phyloP scores from a whole-genome alignment of 2,329 filamentous ascomycete genomes.

The Aspergillus quadrilineatus region DNA sequence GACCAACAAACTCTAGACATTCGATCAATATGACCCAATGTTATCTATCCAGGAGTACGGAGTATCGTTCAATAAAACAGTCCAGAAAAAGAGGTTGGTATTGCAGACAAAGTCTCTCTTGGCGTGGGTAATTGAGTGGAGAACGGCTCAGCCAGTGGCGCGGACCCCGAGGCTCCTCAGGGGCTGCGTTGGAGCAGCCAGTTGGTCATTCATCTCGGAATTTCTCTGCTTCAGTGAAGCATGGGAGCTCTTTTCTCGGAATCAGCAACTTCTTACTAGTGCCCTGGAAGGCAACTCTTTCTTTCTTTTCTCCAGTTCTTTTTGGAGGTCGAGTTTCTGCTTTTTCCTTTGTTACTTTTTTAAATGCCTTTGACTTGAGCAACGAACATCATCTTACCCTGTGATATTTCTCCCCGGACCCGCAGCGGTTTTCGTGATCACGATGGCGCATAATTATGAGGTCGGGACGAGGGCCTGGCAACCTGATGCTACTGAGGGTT shows the following conservation, averaged over 20 bases:
- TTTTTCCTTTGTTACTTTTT: constrained; percentile 20
- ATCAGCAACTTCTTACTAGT: constrained; percentile 4
- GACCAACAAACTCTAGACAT: too few relatives aligned
- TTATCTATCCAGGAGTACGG: too few relatives aligned
- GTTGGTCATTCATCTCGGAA: constrained; percentile 26
- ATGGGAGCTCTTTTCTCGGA: constrained; percentile 15
- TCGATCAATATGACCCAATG: too few relatives aligned
- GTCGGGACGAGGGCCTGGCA: constrained; percentile 98
- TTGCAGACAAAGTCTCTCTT: constrained; percentile 11
- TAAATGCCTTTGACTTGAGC: constrained; percentile 24
- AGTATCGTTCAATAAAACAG: too few relatives aligned
- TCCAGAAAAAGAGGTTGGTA: not conserved
- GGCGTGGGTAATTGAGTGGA: constrained; percentile 21
- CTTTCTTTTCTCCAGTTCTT: constrained; percentile 6
- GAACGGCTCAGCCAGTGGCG: constrained; percentile 25
- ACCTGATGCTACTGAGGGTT: constrained; percentile 92
- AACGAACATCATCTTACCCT: constrained; percentile 16
- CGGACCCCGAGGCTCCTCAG: constrained; percentile 26
- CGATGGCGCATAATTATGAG: constrained; percentile 88
- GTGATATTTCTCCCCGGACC: constrained; percentile 9
- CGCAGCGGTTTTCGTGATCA: constrained; percentile 8
- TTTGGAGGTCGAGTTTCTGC: constrained; percentile 13
- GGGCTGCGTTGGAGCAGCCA: constrained; percentile 32
- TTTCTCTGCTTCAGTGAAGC: constrained; percentile 18
- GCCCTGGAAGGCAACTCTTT: constrained; percentile 10